A percentile compares a stretch with the other conserved stretches of the same genome.
Conservation (phyloP, 805 yeast genomes). For the Candida parachauliodes region DNA sequence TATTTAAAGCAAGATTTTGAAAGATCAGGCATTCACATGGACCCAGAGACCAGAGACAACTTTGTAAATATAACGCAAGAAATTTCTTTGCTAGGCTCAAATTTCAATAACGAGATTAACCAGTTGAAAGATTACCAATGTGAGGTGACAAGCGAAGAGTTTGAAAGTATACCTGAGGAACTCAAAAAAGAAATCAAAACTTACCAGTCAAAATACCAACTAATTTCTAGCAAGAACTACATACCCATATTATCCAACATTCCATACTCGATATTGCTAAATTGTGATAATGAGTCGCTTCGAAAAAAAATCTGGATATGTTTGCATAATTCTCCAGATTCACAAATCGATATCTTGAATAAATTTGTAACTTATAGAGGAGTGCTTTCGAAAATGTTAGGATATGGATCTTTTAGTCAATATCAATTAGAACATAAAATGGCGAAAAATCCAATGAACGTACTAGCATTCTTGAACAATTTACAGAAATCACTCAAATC, state of each 20-base stretch:
- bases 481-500: conserved; percentile 48
- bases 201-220: conserved; percentile 23
- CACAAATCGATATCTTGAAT: conserved; percentile 60
- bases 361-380: conserved; percentile 63
- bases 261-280: conserved; percentile 61
- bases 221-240: conserved; percentile 6
- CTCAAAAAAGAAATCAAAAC: conserved; percentile 24
- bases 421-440: conserved; percentile 86
- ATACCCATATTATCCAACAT: conserved; percentile 52
- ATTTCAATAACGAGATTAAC: conserved; percentile 54
- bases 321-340: conserved; percentile 59
- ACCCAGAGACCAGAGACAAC: conserved; percentile 54
- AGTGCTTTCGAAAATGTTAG: conserved; percentile 67
- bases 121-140: conserved; percentile 33
- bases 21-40: conserved; percentile 85
- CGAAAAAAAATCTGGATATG: conserved; percentile 73
- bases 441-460: conserved; percentile 81
- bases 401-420: conserved; percentile 64
- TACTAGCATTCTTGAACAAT: conserved; percentile 60
- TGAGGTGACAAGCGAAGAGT: conserved; percentile 28
- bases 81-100: conserved; percentile 78
- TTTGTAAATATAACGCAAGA: conserved; percentile 78
- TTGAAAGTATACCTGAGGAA: conserved; percentile 20
- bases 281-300: conserved; percentile 51
- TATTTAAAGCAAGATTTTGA: conserved; percentile 81